Percentiles rank a stretch among this genome's conserved stretches.
These are phyloP conservation scores for Diutina catenulata DNA, from an alignment of 1,139 yeast genomes.

Conservation along the genomic window DNA sequence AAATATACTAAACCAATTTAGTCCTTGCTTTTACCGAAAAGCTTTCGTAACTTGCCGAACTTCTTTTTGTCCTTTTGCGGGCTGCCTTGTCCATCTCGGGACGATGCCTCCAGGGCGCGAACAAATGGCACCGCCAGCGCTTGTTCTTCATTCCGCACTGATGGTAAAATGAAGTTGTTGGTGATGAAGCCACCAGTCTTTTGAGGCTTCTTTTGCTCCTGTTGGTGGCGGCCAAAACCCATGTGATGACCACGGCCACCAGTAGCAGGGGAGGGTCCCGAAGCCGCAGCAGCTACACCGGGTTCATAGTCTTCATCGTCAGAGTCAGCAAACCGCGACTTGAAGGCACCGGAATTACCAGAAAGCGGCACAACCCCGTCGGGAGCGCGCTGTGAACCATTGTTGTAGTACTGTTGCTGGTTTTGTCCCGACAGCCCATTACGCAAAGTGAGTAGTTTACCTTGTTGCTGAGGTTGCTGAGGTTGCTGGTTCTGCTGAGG, in stretches of 20 bases:
- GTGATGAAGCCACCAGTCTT: slow-evolving; percentile 7
- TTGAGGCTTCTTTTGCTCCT: slow-evolving; percentile 9
- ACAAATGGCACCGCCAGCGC: slow-evolving; percentile 12
- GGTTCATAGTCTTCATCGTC: slow-evolving; percentile 21
- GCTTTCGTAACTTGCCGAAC: slow-evolving; percentile 45
- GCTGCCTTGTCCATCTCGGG: slow-evolving; percentile 6
- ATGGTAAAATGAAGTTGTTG: slow-evolving; percentile 6
- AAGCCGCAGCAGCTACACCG: no score
- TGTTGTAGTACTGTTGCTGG: neutral
- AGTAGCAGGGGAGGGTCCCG: no score
- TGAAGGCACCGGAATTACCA: slow-evolving; percentile 10
- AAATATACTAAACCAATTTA: neutral
- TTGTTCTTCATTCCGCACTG: slow-evolving; percentile 9
- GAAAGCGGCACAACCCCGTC: neutral
- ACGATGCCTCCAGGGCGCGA: slow-evolving; percentile 7
- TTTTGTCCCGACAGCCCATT: slow-evolving; percentile 2
- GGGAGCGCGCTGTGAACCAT: neutral
- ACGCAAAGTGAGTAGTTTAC: slow-evolving; percentile 8
- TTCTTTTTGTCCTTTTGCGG: slow-evolving; percentile 33
- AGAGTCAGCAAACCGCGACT: slow-evolving; percentile 46
- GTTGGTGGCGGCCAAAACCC: slow-evolving; percentile 6
- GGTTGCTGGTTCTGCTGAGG: slow-evolving; percentile 7
- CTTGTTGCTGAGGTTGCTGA: slow-evolving; percentile 6
- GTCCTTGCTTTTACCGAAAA: slow-evolving; percentile 35
- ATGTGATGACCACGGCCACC: no score